Base-by-base conservation (phyloP, 345 rosid genomes). In the Ailanthus altissimus region DNA sequence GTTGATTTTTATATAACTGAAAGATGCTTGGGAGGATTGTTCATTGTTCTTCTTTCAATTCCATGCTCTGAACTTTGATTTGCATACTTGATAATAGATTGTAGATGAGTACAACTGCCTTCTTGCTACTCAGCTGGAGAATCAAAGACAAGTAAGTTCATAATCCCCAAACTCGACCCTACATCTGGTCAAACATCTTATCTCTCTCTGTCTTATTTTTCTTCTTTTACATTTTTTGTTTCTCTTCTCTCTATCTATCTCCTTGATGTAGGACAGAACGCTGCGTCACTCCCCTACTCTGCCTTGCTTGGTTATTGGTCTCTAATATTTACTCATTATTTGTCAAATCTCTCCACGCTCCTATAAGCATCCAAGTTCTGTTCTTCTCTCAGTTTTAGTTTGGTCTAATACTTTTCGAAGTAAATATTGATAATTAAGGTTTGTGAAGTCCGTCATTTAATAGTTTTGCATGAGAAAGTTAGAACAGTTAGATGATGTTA, bases 31-130 rank as follows among this genome's bases (percentile, higher is more conserved):
- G 42, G n/a, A 8, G 16, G 49, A 65, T 42, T 40, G 10, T 50
- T 8, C 64, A 14, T 38, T 43, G n/a, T 68, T 51, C 43, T 5
- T 18, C 20, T 72, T 77, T 38, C 51, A 18, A 1, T 57, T 0
- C 18, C 3, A 43, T 66, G 25, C 21, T 2, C 73, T 77, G 50
- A 78, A 25, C 67, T 58, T 79, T 69, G 45, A 38, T 76, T 49
- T 60, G 43, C 11, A 0, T 77, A 18, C 66, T 78, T 49, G 73
- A 75, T 23, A 42, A 77, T 89, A 93, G 98, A 92, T 89, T 80
- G 93, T 88, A 6, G 85, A 87, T 28, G 97, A 93, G 86, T 93
- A 92, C 84, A 93, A 89, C 79, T 91, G 75, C 80, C 97, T 93
- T 82, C 93, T 94, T 78, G 93, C 98, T 46, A 91, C 86, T 73